Percentiles rank a stretch among this genome's conserved stretches.
Evolutionary conservation across 257 asterid genomes (phyloP).

Genomic region (Solanum piurae): DNA sequence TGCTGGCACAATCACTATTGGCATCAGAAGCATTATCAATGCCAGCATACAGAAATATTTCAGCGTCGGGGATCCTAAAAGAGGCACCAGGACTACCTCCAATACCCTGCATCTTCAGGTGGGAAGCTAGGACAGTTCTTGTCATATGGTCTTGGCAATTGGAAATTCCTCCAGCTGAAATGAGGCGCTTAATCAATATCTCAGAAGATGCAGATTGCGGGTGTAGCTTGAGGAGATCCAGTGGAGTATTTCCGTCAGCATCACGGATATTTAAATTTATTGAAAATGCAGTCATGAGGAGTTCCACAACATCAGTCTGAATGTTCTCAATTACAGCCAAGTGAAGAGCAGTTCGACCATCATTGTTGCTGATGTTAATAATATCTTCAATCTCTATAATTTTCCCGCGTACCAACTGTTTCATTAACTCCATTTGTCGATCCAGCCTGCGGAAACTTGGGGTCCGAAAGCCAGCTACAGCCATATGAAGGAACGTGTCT

Average conservation of each 20-base stretch:
- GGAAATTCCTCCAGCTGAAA: conserved; percentile 68
- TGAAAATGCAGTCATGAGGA: conserved; percentile 47
- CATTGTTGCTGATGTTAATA: conserved; percentile 50
- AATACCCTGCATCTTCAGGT: conserved; percentile 45
- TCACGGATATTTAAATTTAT: conserved; percentile 56
- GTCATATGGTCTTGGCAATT: conserved; percentile 24
- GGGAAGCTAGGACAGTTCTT: conserved; percentile 41
- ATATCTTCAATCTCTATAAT: conserved; percentile 27
- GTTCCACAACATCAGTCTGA: conserved; percentile 61
- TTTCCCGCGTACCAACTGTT: conserved; percentile 24
- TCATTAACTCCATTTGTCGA: conserved; percentile 54
- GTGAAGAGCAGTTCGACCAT: conserved; percentile 85
- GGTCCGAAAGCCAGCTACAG: conserved; percentile 61
- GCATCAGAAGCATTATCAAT: conserved; percentile 25
- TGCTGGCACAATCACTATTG: conserved; percentile 26
- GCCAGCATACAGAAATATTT: conserved; percentile 50
- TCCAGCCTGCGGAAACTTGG: conserved; percentile 66
- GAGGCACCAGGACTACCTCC: conserved; percentile 79
- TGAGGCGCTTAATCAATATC: conserved; percentile 57
- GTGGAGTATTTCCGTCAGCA: conserved; percentile 54
- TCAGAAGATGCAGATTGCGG: conserved; percentile 60
- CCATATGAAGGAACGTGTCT: conserved; percentile 85
- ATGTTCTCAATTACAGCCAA: conserved; percentile 54
- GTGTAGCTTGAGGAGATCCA: conserved; percentile 58
- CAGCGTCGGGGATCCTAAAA: conserved; percentile 63